phyloP scores from a whole-genome alignment of 2,329 filamentous ascomycete genomes.

The Colletotrichum sp. region DNA sequence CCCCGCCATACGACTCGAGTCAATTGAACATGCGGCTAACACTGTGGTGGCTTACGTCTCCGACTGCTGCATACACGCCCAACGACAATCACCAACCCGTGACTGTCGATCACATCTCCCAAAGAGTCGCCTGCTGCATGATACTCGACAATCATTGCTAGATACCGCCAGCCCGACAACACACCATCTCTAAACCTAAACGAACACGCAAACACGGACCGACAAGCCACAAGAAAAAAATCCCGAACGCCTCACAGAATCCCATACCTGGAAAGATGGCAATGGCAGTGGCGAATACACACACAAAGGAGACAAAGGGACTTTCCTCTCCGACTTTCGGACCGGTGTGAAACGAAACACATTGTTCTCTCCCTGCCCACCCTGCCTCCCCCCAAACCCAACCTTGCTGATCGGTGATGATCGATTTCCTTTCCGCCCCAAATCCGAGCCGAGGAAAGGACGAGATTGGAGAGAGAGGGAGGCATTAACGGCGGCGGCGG shows the following conservation, averaged over 20 bases:
- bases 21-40: neutral
- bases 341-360: slow-evolving; percentile 2
- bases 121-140: neutral
- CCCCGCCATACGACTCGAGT: neutral
- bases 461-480: neutral
- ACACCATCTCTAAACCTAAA: neutral
- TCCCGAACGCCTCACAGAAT: neutral
- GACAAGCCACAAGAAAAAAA: neutral
- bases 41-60: neutral
- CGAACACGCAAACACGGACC: neutral
- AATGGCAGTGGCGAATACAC: neutral
- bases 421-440: neutral
- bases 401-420: neutral
- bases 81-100: neutral
- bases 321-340: neutral
- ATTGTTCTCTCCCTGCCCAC: neutral
- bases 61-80: neutral
- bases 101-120: neutral
- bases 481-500: neutral
- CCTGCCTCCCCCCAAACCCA: neutral
- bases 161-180: neutral
- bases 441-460: neutral
- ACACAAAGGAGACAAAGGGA: neutral
- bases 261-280: neutral
- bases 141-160: neutral